Evolutionary conservation across 2,329 filamentous ascomycete genomes (phyloP).

Genomic region (Aphanocladium album): DNA sequence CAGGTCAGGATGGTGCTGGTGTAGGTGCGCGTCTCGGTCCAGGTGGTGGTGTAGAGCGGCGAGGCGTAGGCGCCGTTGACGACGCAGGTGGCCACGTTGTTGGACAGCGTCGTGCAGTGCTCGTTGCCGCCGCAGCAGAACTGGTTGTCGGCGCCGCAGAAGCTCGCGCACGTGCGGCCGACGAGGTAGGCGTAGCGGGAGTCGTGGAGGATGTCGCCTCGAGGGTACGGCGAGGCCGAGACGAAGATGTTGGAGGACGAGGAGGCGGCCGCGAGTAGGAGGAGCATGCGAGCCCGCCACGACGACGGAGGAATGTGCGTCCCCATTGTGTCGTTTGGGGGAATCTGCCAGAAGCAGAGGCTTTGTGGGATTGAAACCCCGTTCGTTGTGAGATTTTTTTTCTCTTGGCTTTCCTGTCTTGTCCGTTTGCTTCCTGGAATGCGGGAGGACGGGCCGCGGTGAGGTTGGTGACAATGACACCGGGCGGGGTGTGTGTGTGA

Average conservation of each 20-base stretch:
- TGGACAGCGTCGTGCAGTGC: conserved; percentile 45
- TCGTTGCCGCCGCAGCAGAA: conserved; percentile 49
- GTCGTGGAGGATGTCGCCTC: conserved; percentile 39
- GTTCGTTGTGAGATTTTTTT: background rate
- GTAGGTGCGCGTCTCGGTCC: conserved; percentile 55
- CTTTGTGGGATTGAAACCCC: background rate
- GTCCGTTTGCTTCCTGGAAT: too few species aligned
- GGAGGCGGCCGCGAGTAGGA: conserved; percentile 34
- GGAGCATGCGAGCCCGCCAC: conserved; percentile 22
- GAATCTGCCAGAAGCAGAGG: conserved; percentile 3
- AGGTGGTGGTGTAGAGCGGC: conserved; percentile 49
- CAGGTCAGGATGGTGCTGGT: conserved; percentile 55
- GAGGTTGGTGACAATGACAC: conserved; percentile 4
- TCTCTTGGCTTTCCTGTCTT: background rate
- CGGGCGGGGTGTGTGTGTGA: background rate
- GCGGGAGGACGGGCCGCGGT: conserved; percentile 11
- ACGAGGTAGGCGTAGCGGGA: conserved; percentile 46
- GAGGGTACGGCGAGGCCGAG: conserved; percentile 44
- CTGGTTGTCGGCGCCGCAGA: conserved; percentile 51
- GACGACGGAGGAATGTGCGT: conserved; percentile 12
- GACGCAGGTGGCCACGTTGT: conserved; percentile 46
- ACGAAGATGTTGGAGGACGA: conserved; percentile 16
- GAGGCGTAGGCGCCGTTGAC: conserved; percentile 27
- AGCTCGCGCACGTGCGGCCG: conserved; percentile 43
- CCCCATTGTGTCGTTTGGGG: background rate